Evolutionary conservation across 345 rosid genomes (phyloP).

Genomic region (Populus simonii): DNA sequence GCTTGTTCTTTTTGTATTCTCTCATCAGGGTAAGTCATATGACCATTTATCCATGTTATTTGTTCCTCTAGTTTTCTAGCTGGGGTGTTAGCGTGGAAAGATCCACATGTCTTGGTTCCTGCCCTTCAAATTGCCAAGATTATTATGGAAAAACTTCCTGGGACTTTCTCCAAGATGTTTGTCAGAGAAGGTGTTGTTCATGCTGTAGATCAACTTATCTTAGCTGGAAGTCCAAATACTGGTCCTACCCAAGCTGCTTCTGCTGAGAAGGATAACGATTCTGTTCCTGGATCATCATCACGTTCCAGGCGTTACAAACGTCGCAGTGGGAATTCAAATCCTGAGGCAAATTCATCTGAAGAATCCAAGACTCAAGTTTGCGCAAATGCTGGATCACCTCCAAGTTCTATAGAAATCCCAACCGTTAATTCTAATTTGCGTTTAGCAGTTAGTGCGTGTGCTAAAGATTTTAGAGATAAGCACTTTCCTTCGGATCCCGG

Average conservation of each 20-base stretch:
- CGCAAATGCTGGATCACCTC: slow-evolving; percentile 60
- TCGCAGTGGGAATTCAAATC: slow-evolving; percentile 61
- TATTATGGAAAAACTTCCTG: slow-evolving; percentile 99
- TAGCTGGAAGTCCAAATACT: slow-evolving; percentile 55
- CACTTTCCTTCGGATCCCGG: slow-evolving; percentile 76
- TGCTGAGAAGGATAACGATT: slow-evolving; percentile 75
- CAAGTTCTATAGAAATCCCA: slow-evolving; percentile 63
- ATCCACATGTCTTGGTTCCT: slow-evolving; percentile 95
- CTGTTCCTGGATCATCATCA: slow-evolving; percentile 56
- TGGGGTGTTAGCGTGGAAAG: slow-evolving; percentile 99
- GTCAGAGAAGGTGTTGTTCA: slow-evolving; percentile 98
- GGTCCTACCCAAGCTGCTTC: slow-evolving; percentile 47
- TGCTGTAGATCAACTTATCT: slow-evolving; percentile 91
- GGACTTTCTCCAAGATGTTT: slow-evolving; percentile 87
- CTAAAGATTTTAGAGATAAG: slow-evolving; percentile 89
- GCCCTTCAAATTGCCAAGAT: slow-evolving; percentile 94
- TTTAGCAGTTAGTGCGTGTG: slow-evolving; percentile 69
- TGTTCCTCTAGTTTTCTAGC: slow-evolving; percentile 71
- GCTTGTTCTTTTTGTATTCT: neutral
- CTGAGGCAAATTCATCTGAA: slow-evolving; percentile 62
- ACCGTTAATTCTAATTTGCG: slow-evolving; percentile 62
- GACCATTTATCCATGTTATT: slow-evolving; percentile 16
- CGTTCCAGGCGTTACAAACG: slow-evolving; percentile 92
- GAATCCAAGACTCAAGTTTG: slow-evolving; percentile 59
- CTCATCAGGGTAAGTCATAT: neutral